Conservation (phyloP, 345 rosid species). For the Raphanus raphanistrum region DNA sequence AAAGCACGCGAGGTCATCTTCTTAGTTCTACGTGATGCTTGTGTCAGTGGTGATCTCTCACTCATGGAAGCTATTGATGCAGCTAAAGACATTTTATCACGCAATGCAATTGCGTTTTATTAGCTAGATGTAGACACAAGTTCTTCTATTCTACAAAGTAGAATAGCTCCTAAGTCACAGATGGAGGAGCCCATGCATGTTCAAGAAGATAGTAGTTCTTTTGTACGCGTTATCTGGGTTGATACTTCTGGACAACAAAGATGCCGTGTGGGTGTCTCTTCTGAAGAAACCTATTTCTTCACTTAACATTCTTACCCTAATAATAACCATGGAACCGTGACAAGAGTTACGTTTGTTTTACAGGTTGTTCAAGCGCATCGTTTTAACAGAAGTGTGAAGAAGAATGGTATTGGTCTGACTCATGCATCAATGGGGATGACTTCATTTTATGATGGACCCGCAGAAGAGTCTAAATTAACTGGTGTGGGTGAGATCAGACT, state of each 20-base stretch:
- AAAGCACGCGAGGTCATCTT: constrained; percentile 72
- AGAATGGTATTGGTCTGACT: constrained; percentile 83
- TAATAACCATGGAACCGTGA: not conserved
- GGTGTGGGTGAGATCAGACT: constrained; percentile 88
- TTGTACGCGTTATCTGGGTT: constrained; percentile 85
- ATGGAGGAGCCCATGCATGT: constrained; percentile 22
- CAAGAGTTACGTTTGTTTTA: not conserved
- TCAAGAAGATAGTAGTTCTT: constrained; percentile 40
- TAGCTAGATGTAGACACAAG: constrained; percentile 46
- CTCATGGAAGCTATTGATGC: constrained; percentile 82
- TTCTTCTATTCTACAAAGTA: constrained; percentile 35
- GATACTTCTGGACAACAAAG: constrained; percentile 94
- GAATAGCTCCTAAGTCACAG: constrained; percentile 24
- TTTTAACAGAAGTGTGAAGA: constrained; percentile 56
- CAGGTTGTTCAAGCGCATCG: constrained; percentile 80
- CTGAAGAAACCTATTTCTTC: no score
- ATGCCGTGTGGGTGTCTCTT: constrained; percentile 70
- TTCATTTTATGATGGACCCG: constrained; percentile 77
- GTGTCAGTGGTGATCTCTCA: constrained; percentile 65
- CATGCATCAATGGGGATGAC: constrained; percentile 79
- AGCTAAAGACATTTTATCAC: constrained; percentile 66
- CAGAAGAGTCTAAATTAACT: constrained; percentile 66
- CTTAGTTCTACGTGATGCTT: constrained; percentile 69
- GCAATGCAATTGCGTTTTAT: constrained; percentile 62
- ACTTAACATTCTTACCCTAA: no score